Conservation (phyloP, 345 rosid species). For the Anastatica hierochuntica region DNA sequence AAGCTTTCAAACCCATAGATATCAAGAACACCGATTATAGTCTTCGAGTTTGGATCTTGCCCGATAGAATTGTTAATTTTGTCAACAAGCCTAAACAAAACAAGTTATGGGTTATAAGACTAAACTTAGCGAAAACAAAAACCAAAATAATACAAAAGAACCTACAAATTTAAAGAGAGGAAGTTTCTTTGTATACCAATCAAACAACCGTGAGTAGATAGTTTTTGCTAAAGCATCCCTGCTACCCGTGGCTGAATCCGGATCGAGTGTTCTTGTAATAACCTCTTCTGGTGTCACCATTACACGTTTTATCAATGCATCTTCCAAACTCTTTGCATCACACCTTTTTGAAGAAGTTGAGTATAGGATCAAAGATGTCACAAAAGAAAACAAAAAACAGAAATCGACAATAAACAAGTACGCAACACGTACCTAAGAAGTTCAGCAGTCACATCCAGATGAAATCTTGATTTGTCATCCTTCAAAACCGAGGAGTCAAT, state of each 20-base stretch:
- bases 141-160: constrained; percentile 5
- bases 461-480: constrained; percentile 85
- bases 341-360: constrained; percentile 44
- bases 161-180: not conserved
- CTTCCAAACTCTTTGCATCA: constrained; percentile 81
- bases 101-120: not conserved
- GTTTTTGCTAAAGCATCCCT: constrained; percentile 99
- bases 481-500: constrained; percentile 84
- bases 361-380: constrained; percentile 14
- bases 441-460: constrained; percentile 75
- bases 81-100: constrained; percentile 80
- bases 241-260: constrained; percentile 70
- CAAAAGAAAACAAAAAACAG: constrained; percentile 11
- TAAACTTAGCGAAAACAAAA: not conserved
- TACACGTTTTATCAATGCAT: constrained; percentile 93
- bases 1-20: constrained; percentile 98
- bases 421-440: constrained; percentile 55
- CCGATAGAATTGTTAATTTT: constrained; percentile 90
- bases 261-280: constrained; percentile 94
- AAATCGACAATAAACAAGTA: constrained; percentile 2
- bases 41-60: constrained; percentile 97
- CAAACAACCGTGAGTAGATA: constrained; percentile 90
- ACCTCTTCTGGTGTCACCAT: constrained; percentile 99
- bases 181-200: constrained; percentile 52
- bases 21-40: constrained; percentile 94